These are phyloP conservation scores for Exsudoporus frostii DNA, from an alignment of 768 basidiomycete species.

Conservation along the genomic window DNA sequence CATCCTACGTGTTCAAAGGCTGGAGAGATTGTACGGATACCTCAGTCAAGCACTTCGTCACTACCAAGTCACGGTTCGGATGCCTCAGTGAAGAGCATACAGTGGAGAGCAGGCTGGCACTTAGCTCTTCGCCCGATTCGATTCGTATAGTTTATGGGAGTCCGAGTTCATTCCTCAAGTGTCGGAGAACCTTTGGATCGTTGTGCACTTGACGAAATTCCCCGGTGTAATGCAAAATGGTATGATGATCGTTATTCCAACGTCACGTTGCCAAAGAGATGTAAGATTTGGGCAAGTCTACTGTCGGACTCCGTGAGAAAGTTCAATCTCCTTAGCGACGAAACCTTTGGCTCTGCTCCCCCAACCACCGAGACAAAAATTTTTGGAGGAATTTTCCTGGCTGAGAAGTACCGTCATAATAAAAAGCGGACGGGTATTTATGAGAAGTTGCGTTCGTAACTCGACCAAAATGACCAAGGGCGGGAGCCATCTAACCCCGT, in stretches of 20 bases:
- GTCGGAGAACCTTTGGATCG: no score
- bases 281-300: background rate
- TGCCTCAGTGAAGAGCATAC: background rate
- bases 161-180: background rate
- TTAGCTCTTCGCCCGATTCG: background rate
- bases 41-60: constrained; percentile 21
- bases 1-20: constrained; percentile 7
- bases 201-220: background rate
- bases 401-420: no score
- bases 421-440: no score
- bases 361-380: no score
- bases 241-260: background rate
- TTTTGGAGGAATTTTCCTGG: no score
- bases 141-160: background rate
- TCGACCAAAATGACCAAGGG: no score
- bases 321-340: constrained; percentile 2
- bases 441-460: no score
- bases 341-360: no score
- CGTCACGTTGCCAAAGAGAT: background rate
- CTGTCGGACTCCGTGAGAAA: background rate
- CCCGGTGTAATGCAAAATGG: background rate
- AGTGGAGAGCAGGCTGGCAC: background rate
- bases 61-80: constrained; percentile 19
- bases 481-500: no score
- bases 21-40: constrained; percentile 19